Base-by-base conservation (phyloP, 2,329 filamentous ascomycete species). In the Ophiostoma angusticollis region DNA sequence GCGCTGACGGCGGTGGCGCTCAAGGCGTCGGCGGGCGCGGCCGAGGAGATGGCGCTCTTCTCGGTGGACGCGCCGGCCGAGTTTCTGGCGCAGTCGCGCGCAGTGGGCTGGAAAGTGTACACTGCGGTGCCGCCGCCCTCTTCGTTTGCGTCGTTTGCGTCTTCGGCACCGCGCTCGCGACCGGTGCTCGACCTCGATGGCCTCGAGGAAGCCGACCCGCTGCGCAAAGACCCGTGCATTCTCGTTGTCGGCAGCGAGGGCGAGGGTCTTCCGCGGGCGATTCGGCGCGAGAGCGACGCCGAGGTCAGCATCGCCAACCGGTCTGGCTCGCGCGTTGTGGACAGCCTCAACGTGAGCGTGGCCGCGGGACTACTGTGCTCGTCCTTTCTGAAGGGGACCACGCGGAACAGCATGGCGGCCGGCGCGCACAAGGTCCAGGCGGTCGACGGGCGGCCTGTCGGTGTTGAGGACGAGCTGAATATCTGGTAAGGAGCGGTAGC, bases 261-360 rank as follows among this genome's bases (percentile, higher is more conserved):
- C 1, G 68, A 78, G 42, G 87, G 86, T 1, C 58, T 94, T 32
- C 64, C 72, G n/a, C 64, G 65, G 37, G 66, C 70, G 41, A 59
- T 91, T 44, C 74, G 73, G 48, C 72, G 70, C 30, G 67, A 73
- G 41, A 79, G 83, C 0, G 75, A 93, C 48, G 65, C 64, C 22
- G 67, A 78, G 48, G 50, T 80, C 5, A 73, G 78, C 6, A 84
- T 98, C 39, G 69, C 68, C 47, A 72, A 56, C 56, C 70, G 57
- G 57, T 61, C 48, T 47, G 68, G 58, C 30, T 62, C 53, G 45
- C 64, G 51, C 55, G 76, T 48, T 54, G 76, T 98, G 3, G 89
- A 96, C 58, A 94, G 86, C 57, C 61, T 98, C 56, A 96, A 98
- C 55, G 91, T 96, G 28, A 85, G 84, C 53, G 87, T 93, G 16